Conservation (phyloP, 179 eudicot genomes). For the Spergularia azorica region DNA sequence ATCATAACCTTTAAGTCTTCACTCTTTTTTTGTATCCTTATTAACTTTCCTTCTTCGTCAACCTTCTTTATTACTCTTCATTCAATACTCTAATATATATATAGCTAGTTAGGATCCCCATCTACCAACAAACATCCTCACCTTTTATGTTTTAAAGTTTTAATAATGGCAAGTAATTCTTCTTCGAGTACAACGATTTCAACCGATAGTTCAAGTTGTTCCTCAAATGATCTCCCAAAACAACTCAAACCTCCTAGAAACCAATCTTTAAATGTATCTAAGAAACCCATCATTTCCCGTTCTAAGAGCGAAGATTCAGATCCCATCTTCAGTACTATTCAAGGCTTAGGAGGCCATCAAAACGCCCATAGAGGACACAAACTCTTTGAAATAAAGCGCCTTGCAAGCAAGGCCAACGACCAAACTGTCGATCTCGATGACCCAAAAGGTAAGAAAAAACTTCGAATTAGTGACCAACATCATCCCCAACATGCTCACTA, state of each 20-base stretch:
- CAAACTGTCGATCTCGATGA: neutral
- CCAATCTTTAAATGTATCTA: too few relatives aligned
- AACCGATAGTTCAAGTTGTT: slow-evolving; percentile 13
- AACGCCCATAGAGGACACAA: slow-evolving; percentile 22
- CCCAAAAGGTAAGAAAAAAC: slow-evolving; percentile 3
- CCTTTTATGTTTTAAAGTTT: neutral
- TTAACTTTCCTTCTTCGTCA: neutral
- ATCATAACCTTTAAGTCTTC: neutral
- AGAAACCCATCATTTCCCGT: too few relatives aligned
- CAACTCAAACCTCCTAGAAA: neutral
- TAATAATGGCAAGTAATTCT: neutral
- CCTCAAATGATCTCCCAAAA: neutral
- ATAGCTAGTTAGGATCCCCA: neutral
- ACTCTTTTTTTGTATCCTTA: neutral
- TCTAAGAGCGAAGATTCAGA: too few relatives aligned
- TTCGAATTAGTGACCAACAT: neutral
- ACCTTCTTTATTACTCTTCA: neutral
- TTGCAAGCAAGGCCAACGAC: neutral
- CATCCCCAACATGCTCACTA: neutral
- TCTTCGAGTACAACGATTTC: slow-evolving; percentile 16
- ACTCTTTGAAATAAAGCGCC: neutral
- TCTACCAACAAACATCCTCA: neutral
- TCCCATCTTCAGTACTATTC: neutral
- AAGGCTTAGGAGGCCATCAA: slow-evolving; percentile 30
- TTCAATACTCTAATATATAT: neutral